Base-by-base conservation (phyloP, 306 rosid genomes). In the Castanea mollissima region DNA sequence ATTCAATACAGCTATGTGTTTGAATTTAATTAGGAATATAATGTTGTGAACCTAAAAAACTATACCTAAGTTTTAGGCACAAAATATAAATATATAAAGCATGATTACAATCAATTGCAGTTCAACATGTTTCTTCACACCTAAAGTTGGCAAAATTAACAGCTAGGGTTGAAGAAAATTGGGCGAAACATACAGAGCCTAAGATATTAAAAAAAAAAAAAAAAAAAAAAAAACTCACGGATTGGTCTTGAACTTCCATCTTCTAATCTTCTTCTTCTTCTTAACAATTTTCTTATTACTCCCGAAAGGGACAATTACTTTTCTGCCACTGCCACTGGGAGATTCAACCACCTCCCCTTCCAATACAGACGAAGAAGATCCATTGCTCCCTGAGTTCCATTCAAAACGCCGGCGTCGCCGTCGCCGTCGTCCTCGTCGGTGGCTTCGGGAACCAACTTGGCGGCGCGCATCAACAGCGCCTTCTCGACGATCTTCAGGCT, bases 401-500 rank as follows among this genome's bases (percentile, higher is more conserved):
- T 71, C 1, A 35, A 41, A 54, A 74, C 64, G 13, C 1, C 54
- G 13, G 2, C 60, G 34, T 64, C 80, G 55, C 83, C 85, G 1
- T 0, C 2, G 9, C 0, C 10, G 2, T 0, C 69, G 13, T n/a
- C n/a, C n/a, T 0, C 69, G 16, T 1, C 54, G 16, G 3, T 56
- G 34, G 64, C 79, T 55, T 85, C 85, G 0, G 78, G 16, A 6
- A 81, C 59, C 46, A 74, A 55, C 71, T 79, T 88, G 7, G 84
- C 83, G 4, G 83, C 81, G 6, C 97, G 96, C 82, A 77, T 80
- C 73, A 78, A 71, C 64, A 85, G 20, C 4, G 97, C 82, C 69
- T 90, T 94, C 82, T 90, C 88, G 4, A 90, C 88, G 55, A 89
- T 88, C 75, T 89, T 84, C 63, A 94, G 86, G 76, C 87, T 92